A percentile compares a stretch with the other conserved stretches of the same genome.
Conservation (phyloP, 2,329 filamentous ascomycete genomes). For the Leptographium flavum region DNA sequence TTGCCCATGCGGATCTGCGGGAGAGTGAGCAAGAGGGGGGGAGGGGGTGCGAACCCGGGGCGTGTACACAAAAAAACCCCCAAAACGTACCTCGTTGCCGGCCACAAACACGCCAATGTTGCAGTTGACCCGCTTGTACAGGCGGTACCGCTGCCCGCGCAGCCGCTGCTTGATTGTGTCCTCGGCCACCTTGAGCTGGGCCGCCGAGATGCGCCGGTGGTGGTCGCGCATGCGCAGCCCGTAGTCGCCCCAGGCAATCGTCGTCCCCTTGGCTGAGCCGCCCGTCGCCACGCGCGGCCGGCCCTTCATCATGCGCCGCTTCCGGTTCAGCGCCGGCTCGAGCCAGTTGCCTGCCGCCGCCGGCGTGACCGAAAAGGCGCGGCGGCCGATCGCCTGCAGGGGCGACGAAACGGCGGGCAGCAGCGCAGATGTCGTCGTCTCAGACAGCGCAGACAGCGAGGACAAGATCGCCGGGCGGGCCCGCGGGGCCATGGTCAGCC, state of each 20-base stretch:
- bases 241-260: slow-evolving; percentile 91
- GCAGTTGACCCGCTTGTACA: slow-evolving; percentile 83
- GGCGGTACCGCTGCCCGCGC: slow-evolving; percentile 77
- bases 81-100: slow-evolving; percentile 63
- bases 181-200: slow-evolving; percentile 78
- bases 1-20: slow-evolving; percentile 90
- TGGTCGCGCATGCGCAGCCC: slow-evolving; percentile 88
- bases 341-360: slow-evolving; percentile 59
- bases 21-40: neutral
- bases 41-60: neutral
- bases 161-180: slow-evolving; percentile 84
- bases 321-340: slow-evolving; percentile 58
- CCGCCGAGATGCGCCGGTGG: slow-evolving; percentile 76
- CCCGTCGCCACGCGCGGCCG: slow-evolving; percentile 78
- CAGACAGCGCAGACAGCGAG: neutral
- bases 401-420: slow-evolving; percentile 14
- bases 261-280: slow-evolving; percentile 83
- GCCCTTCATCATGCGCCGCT: slow-evolving; percentile 84
- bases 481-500: slow-evolving; percentile 27
- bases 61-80: neutral
- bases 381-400: slow-evolving; percentile 19
- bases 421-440: slow-evolving; percentile 4
- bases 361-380: slow-evolving; percentile 61
- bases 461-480: slow-evolving; percentile 20
- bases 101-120: slow-evolving; percentile 92